A percentile compares a stretch with the other conserved stretches of the same genome.
Evolutionary conservation across 805 yeast genomes (phyloP).

Genomic region (Lipomyces yamanashiensis): DNA sequence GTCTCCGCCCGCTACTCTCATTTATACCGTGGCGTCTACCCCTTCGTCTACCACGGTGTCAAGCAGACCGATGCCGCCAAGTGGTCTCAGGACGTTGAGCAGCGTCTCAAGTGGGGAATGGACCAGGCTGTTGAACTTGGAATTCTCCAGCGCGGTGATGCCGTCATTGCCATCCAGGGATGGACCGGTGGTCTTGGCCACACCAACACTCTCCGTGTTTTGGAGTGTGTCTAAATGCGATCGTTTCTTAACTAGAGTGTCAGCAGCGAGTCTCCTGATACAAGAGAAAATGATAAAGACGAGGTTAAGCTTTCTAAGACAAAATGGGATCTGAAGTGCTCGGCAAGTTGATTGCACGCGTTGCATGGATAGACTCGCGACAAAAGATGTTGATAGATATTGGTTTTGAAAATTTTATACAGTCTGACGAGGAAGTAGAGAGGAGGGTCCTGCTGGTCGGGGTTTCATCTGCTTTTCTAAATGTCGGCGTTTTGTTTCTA

Average conservation of each 20-base stretch:
- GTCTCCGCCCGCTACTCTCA: constrained; percentile 94
- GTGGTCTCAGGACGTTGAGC: constrained; percentile 97
- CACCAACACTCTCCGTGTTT: constrained; percentile 96
- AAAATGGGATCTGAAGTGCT: no score
- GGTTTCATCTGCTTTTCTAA: no score
- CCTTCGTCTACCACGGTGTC: constrained; percentile 77
- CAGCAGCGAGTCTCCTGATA: neutral
- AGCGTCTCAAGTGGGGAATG: constrained; percentile 91
- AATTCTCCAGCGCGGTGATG: constrained; percentile 83
- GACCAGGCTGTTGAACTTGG: constrained; percentile 86
- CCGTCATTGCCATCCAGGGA: constrained; percentile 95
- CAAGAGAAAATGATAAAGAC: no score
- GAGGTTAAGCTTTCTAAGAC: no score
- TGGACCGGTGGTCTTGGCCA: constrained; percentile 99
- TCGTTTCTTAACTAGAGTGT: neutral
- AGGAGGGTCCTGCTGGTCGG: no score
- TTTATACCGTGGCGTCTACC: constrained; percentile 98
- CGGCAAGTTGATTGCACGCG: no score
- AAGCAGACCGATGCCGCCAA: constrained; percentile 60
- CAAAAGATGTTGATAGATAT: no score
- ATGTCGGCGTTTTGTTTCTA: no score
- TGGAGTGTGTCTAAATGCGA: constrained; percentile 48
- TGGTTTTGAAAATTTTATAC: no score
- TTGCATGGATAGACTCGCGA: no score
- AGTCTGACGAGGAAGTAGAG: no score